phyloP scores from a whole-genome alignment of 768 basidiomycete species.

The Kockovaella imperatae region DNA sequence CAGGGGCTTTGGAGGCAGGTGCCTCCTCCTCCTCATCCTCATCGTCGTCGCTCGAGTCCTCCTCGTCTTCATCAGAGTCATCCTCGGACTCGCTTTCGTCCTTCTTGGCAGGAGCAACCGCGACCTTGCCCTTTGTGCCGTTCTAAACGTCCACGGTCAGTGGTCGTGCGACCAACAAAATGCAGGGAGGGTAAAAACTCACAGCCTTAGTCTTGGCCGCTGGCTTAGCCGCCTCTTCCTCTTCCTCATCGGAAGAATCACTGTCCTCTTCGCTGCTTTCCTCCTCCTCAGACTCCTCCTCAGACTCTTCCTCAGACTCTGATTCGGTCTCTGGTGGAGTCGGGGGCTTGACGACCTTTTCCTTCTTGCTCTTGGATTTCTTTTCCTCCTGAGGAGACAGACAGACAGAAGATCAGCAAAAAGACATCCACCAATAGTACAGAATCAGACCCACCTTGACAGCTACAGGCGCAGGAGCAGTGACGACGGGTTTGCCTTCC shows the following conservation, averaged over 20 bases:
- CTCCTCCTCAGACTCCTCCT: slow-evolving; percentile 35
- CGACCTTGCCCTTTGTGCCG: too few species aligned
- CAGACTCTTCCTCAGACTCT: slow-evolving; percentile 26
- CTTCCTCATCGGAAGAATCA: slow-evolving; percentile 16
- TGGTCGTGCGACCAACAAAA: too few species aligned
- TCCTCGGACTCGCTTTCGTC: slow-evolving; percentile 19
- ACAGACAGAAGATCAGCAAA: background rate
- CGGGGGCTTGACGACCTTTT: slow-evolving; percentile 27
- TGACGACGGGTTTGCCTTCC: slow-evolving; percentile 15
- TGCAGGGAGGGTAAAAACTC: too few species aligned
- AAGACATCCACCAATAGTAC: background rate
- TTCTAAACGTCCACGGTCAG: too few species aligned
- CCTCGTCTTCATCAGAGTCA: slow-evolving; percentile 21
- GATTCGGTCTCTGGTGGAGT: slow-evolving; percentile 20
- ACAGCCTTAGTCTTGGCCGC: slow-evolving; percentile 1
- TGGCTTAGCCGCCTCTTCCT: slow-evolving; percentile 7
- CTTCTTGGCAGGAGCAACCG: too few species aligned
- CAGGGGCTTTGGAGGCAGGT: background rate
- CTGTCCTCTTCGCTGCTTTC: slow-evolving; percentile 18
- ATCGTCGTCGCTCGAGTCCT: slow-evolving; percentile 12
- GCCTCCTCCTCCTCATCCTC: slow-evolving; percentile 24
- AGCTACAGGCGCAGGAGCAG: slow-evolving; percentile 7
- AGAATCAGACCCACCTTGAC: slow-evolving; percentile 7
- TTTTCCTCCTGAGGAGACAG: slow-evolving; percentile 12
- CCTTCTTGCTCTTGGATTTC: slow-evolving; percentile 34